Conservation (phyloP, 768 basidiomycete genomes). For the Cystofilobasidium macerans region DNA sequence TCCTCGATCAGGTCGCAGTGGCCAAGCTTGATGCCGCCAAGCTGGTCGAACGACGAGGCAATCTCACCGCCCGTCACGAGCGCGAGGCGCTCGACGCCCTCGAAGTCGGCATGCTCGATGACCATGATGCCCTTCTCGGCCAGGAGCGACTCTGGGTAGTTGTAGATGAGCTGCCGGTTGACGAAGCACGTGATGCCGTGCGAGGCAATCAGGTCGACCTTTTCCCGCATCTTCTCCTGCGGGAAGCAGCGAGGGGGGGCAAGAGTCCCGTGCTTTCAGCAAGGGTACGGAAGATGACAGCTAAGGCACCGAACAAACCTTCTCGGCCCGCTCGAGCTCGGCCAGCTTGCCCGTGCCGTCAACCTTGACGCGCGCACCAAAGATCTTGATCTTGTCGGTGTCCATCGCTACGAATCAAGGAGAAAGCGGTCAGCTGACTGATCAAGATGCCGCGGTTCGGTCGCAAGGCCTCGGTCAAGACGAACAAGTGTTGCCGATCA, state of each 20-base stretch:
- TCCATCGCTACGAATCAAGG: slow-evolving; percentile 66
- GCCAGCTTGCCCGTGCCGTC: slow-evolving; percentile 94
- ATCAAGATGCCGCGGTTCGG: too few relatives aligned
- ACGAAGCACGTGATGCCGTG: slow-evolving; percentile 97
- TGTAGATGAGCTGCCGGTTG: slow-evolving; percentile 97
- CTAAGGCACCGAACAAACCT: slow-evolving; percentile 43
- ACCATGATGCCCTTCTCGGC: slow-evolving; percentile 88
- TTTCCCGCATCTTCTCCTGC: slow-evolving; percentile 99
- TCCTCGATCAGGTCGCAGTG: slow-evolving; percentile 92
- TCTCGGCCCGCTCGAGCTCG: slow-evolving; percentile 91
- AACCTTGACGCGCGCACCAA: slow-evolving; percentile 90
- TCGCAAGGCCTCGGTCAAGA: slow-evolving; percentile 19
- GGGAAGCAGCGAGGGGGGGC: slow-evolving; percentile 1
- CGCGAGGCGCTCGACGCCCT: slow-evolving; percentile 90
- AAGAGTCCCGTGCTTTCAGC: neutral
- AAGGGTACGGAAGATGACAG: neutral
- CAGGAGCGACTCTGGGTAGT: slow-evolving; percentile 94
- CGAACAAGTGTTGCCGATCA: slow-evolving; percentile 97
- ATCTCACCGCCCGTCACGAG: slow-evolving; percentile 98
- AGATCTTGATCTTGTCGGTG: slow-evolving; percentile 99
- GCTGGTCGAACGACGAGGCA: slow-evolving; percentile 83
- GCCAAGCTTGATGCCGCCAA: slow-evolving; percentile 84
- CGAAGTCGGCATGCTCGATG: slow-evolving; percentile 98
- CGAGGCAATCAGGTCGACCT: slow-evolving; percentile 84
- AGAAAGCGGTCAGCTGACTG: neutral